phyloP scores from a whole-genome alignment of 208 protist genomes.

The Acanthamoeba lenticulata region DNA sequence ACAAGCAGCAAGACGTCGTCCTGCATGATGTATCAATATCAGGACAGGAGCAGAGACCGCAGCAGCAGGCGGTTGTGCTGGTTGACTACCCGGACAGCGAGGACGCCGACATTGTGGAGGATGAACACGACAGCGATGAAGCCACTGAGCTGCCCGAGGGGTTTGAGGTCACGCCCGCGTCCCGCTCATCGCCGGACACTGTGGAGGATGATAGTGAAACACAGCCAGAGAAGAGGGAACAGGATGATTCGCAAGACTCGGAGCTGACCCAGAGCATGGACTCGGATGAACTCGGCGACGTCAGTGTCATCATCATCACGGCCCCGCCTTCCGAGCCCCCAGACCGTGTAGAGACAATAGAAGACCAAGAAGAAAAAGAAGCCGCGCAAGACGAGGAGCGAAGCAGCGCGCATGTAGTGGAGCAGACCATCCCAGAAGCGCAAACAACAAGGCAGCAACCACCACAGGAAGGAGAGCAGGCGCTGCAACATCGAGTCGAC shows the following conservation, averaged over 20 bases:
- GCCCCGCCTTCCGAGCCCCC: no score
- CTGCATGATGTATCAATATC: no score
- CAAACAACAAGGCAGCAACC: not conserved
- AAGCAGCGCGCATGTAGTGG: not conserved
- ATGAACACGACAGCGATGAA: not conserved
- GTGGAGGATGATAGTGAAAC: not conserved
- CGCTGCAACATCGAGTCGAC: not conserved
- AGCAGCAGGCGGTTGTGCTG: not conserved
- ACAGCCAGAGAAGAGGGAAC: not conserved
- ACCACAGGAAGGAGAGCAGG: not conserved
- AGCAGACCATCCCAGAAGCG: not conserved
- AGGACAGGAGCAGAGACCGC: no score
- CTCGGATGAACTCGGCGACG: not conserved
- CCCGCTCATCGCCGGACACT: no score
- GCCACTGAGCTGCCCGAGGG: not conserved
- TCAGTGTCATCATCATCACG: not conserved
- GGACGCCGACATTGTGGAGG: not conserved
- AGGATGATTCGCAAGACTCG: not conserved
- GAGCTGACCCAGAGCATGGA: not conserved
- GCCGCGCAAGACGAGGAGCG: no score
- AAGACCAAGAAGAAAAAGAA: no score
- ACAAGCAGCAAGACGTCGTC: not conserved
- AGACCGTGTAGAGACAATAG: no score
- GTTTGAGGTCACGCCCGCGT: no score
- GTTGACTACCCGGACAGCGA: constrained; percentile 3